Base-by-base conservation (phyloP, 192 early-diverging fungal species). In the Entomortierella parvispora region DNA sequence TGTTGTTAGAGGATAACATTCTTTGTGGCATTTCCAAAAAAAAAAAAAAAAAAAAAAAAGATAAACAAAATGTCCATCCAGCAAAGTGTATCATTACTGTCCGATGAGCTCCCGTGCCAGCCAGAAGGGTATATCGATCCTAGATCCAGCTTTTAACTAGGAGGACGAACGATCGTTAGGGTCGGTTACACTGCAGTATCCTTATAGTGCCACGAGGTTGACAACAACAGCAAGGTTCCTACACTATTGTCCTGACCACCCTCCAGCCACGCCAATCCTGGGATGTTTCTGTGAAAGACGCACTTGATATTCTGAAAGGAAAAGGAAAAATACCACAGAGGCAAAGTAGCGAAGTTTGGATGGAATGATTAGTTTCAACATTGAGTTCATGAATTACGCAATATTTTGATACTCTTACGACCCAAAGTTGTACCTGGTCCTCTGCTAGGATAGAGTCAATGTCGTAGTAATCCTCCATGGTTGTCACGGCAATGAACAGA, bases 371-470 rank as follows among this genome's bases (percentile, higher is more conserved):
- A 26, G 26, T 11, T 25, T 26, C 10, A 44, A 25, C 12, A 20
- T 26, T 42, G 25, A 43, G 25, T 33, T 18, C 51, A 31, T 53
- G 20, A 25, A 53, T 25, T 23, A 4, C 11, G 37, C 17, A 37
- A 51, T 12, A 12, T 40, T 5, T 40, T 40, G 37, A 12, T 40
- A n/a, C n/a, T n/a, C n/a, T n/a, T n/a, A n/a, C n/a, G n/a, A 31
- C 15, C 23, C 12, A 42, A n/a, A 10, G 14, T 12, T 34, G 34
- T 81, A 82, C 84, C 70, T 82, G 79, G 28, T 88, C 80, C 18
- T 88, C 85, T 33, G 87, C 82, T 29, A 88, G 61, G 29, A 88
- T 88, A 56, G 78, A 80, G 47, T 88, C 87, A 18, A 88, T 83
- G 56, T 85, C 79, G 48, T 88, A 86, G 46, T 88, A 88, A 46